These are phyloP conservation scores for Nigrograna mackinnonii DNA, from an alignment of 2,329 filamentous ascomycete species.

Conservation along the genomic window DNA sequence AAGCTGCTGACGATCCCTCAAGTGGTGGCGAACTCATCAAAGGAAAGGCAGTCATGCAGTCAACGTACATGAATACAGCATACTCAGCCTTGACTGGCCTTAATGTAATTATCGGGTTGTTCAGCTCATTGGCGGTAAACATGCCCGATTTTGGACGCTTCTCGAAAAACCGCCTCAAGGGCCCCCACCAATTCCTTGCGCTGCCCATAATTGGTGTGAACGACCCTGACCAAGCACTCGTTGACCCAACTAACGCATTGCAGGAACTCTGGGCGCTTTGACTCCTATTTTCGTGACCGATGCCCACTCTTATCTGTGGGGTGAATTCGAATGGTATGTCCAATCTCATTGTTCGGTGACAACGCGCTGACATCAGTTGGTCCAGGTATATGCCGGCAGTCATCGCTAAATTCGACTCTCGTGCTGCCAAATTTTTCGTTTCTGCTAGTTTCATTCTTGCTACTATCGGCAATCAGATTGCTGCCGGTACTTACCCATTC, in stretches of 20 bases:
- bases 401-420: slow-evolving; percentile 48
- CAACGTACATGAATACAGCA: slow-evolving; percentile 47
- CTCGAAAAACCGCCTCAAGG: slow-evolving; percentile 45
- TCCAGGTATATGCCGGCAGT: slow-evolving; percentile 50
- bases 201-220: slow-evolving; percentile 47
- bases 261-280: slow-evolving; percentile 49
- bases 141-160: slow-evolving; percentile 52
- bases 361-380: not conserved
- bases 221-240: not conserved
- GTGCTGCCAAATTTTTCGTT: slow-evolving; percentile 48
- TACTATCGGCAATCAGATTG: slow-evolving; percentile 48
- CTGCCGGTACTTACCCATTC: slow-evolving; percentile 43
- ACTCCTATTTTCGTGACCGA: slow-evolving; percentile 55
- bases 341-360: not conserved
- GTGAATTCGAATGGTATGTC: slow-evolving; percentile 47
- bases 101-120: slow-evolving; percentile 54
- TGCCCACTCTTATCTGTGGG: slow-evolving; percentile 50
- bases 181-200: slow-evolving; percentile 51
- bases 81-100: slow-evolving; percentile 50
- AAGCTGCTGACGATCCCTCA: slow-evolving; percentile 7
- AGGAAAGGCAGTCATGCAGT: slow-evolving; percentile 38
- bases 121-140: slow-evolving; percentile 55
- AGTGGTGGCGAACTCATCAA: slow-evolving; percentile 46
- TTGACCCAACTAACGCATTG: not conserved
- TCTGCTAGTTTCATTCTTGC: slow-evolving; percentile 46